These are phyloP conservation scores for Daldinia loculata DNA, from an alignment of 495 filamentous ascomycete genomes.

Conservation along the genomic window DNA sequence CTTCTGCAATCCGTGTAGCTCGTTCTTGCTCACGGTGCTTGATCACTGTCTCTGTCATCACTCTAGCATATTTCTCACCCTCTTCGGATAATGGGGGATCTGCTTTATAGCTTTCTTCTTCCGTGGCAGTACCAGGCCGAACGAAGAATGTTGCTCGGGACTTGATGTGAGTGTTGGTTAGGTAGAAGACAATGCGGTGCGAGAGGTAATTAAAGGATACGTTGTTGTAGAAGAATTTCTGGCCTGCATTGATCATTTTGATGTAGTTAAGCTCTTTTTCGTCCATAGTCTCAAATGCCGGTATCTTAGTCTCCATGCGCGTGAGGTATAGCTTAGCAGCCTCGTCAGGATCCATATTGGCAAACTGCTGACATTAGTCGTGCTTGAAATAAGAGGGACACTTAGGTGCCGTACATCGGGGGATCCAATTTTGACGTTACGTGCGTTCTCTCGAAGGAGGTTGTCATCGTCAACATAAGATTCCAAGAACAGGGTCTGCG, in stretches of 20 bases:
- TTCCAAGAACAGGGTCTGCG: constrained; percentile 92
- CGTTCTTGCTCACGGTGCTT: constrained; percentile 84
- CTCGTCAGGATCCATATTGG: constrained; percentile 88
- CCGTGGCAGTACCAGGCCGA: constrained; percentile 71
- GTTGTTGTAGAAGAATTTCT: constrained; percentile 90
- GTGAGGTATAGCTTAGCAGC: constrained; percentile 90
- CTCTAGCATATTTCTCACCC: constrained; percentile 83
- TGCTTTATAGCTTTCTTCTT: constrained; percentile 87
- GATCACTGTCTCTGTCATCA: constrained; percentile 84
- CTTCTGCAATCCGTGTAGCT: constrained; percentile 70
- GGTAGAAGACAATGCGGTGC: constrained; percentile 95
- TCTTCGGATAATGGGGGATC: constrained; percentile 85
- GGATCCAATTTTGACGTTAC: constrained; percentile 97
- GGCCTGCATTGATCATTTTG: constrained; percentile 99
- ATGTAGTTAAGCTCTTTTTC: constrained; percentile 94
- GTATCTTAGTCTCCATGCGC: constrained; percentile 89
- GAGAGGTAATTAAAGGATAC: constrained; percentile 94
- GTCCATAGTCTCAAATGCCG: constrained; percentile 95
- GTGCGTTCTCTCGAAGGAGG: constrained; percentile 97
- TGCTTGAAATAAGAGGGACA: constrained; percentile 17
- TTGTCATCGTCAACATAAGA: constrained; percentile 91
- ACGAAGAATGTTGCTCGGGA: constrained; percentile 93
- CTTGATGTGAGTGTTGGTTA: constrained; percentile 97
- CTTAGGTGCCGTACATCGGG: constrained; percentile 73
- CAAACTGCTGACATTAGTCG: constrained; percentile 66